Percentiles rank a stretch among this genome's conserved stretches.
Evolutionary conservation across 2,329 filamentous ascomycete genomes (phyloP).

Genomic region (Fonsecaea multimorphosa): DNA sequence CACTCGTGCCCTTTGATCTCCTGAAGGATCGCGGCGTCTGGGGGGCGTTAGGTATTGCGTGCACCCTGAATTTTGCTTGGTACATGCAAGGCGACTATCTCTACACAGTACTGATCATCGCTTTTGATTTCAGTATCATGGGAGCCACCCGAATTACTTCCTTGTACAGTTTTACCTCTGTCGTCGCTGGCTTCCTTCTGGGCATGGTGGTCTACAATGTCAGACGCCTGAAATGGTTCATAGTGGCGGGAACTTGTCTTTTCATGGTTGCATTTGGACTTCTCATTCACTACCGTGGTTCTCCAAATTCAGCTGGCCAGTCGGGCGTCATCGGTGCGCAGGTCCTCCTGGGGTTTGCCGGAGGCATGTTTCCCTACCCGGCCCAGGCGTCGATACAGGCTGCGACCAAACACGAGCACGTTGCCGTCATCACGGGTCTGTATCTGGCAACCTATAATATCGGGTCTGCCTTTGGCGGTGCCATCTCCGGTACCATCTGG

Average conservation of each 20-base stretch:
- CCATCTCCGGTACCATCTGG: slow-evolving; percentile 68
- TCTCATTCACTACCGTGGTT: slow-evolving; percentile 68
- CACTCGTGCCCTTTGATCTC: slow-evolving; percentile 65
- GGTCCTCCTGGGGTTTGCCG: slow-evolving; percentile 66
- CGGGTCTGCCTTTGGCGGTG: slow-evolving; percentile 65
- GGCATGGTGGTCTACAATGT: slow-evolving; percentile 64
- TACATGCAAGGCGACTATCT: slow-evolving; percentile 69
- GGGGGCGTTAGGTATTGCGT: slow-evolving; percentile 65
- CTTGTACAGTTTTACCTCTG: slow-evolving; percentile 65
- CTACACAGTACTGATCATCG: slow-evolving; percentile 66
- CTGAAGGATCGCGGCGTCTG: slow-evolving; percentile 70
- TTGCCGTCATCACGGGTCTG: slow-evolving; percentile 68
- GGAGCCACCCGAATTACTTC: slow-evolving; percentile 65
- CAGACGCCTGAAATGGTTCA: slow-evolving; percentile 68
- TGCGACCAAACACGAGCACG: slow-evolving; percentile 58
- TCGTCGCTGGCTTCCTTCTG: slow-evolving; percentile 63
- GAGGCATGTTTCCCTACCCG: slow-evolving; percentile 66
- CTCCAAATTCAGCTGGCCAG: slow-evolving; percentile 50
- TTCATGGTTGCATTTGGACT: slow-evolving; percentile 71
- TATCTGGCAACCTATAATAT: slow-evolving; percentile 69
- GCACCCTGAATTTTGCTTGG: slow-evolving; percentile 65
- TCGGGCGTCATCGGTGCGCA: slow-evolving; percentile 68
- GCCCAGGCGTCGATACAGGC: slow-evolving; percentile 59
- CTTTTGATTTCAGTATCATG: slow-evolving; percentile 64
- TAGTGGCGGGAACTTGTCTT: slow-evolving; percentile 64